Evolutionary conservation across 1,139 yeast species (phyloP).

Genomic region (Debaryomyces fabryi): DNA sequence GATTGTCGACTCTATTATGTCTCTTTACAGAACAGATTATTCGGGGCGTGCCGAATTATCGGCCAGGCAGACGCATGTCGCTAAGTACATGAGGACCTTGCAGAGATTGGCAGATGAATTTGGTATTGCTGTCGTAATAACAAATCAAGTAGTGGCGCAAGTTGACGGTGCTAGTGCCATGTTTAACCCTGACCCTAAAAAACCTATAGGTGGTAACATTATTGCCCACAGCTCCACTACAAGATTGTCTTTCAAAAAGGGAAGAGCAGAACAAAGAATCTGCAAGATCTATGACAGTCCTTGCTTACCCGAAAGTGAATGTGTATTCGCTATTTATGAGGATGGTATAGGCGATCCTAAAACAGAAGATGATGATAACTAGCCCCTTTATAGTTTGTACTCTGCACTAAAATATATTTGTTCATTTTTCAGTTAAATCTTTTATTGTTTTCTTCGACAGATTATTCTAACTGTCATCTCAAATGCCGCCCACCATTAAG

Average conservation of each 20-base stretch:
- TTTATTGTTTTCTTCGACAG: background rate
- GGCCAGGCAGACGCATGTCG: constrained; percentile 93
- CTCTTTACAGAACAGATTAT: constrained; percentile 91
- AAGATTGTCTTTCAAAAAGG: constrained; percentile 84
- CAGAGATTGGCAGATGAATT: constrained; percentile 96
- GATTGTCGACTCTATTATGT: constrained; percentile 96
- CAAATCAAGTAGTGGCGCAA: constrained; percentile 97
- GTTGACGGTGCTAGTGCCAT: constrained; percentile 87
- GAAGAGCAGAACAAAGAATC: constrained; percentile 87
- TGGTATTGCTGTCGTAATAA: constrained; percentile 97
- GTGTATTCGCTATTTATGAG: constrained; percentile 93
- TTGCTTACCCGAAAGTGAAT: constrained; percentile 92
- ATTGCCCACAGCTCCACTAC: constrained; percentile 98
- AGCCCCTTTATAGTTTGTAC: constrained; percentile 1
- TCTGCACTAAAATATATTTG: background rate
- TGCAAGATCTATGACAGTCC: constrained; percentile 96
- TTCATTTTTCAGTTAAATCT: background rate
- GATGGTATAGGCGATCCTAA: constrained; percentile 97
- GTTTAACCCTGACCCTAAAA: constrained; percentile 97
- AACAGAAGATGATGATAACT: constrained; percentile 59
- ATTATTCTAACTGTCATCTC: background rate
- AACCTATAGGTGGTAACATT: constrained; percentile 98
- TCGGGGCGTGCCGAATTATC: constrained; percentile 96
- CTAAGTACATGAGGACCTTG: constrained; percentile 86
- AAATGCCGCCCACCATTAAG: background rate